Evolutionary conservation across 352 stramenopile species (phyloP), one percentile per base, ranked within the genome.

Genomic region (Phytophthora parvispora): DNA sequence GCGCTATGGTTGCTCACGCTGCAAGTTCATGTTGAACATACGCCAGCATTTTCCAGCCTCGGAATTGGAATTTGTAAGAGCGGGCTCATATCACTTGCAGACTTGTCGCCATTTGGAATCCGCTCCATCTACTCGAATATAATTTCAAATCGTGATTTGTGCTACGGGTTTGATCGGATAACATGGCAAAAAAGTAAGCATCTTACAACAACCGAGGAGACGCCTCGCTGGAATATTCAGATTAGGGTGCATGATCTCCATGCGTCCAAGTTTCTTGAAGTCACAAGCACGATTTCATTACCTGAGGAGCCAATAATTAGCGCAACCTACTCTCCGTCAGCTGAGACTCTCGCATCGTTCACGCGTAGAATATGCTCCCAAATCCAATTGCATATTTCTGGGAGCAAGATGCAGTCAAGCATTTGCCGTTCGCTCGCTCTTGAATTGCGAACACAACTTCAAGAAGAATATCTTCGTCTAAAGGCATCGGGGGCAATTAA

Each of bases 1-100:
- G 79, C 80, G 2, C 34, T 89, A 15, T 93, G 86, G 86, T 38
- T 91, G 52, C 59, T 89, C n/a, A 60, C 50, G 2, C 76, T 83
- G 10, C 78, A 90, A 60, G 81, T 93, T 18, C 76, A 77, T 27
- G 67, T 82, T 8, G 32, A 74, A 20, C 70, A 78, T 18, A 60
- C 58, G 1, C 16, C 59, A 6, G 28, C 42, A 1, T 68, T 75
- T 55, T 40, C 56, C 7, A 75, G 36, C 47, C 47, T 75, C 24
- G 45, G 50, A 8, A 32, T 67, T 18, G 27, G 29, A 43, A 12
- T 9, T 2, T 93, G 86, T 57, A 57, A 29, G 2, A 67, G 80
- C 32, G 34, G 61, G 1, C 12, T 82, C 10, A 49, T 90, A 10
- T 86, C 83, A 1, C 54, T 83, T 32, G 80, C 84, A 0, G 84